Percentiles rank a stretch among this genome's conserved stretches.
These are phyloP conservation scores for Candida sanyaensis DNA, from an alignment of 1,139 yeast genomes.

Conservation along the genomic window DNA sequence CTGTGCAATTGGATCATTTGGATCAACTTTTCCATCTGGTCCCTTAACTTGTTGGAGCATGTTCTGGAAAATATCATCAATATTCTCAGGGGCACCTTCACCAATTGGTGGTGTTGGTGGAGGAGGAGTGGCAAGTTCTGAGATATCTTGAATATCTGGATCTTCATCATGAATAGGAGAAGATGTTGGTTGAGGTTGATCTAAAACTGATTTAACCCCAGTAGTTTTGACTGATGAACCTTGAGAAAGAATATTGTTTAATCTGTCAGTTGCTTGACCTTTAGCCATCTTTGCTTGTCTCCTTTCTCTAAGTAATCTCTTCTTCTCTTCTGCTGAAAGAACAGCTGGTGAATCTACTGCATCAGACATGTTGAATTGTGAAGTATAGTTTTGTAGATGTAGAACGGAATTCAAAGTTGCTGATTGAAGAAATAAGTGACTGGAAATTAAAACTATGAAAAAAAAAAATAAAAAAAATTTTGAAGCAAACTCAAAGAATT, in stretches of 20 bases:
- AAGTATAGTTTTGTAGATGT: too few relatives aligned
- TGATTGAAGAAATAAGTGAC: neutral
- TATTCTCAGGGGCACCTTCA: constrained; percentile 17
- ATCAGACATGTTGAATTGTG: constrained; percentile 11
- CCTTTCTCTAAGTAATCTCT: constrained; percentile 62
- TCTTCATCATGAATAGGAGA: constrained; percentile 25
- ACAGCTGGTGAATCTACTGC: constrained; percentile 23
- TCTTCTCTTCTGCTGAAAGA: constrained; percentile 62
- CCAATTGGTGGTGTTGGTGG: constrained; percentile 14
- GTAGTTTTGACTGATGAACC: constrained; percentile 41
- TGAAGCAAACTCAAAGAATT: neutral
- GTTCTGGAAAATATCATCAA: constrained; percentile 38
- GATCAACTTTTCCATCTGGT: constrained; percentile 9
- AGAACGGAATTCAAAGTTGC: neutral
- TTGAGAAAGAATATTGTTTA: constrained; percentile 47
- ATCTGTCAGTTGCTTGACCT: constrained; percentile 57
- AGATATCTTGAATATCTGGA: constrained; percentile 32
- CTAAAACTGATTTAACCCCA: constrained; percentile 38
- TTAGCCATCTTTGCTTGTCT: constrained; percentile 67
- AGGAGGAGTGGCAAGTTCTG: constrained; percentile 12
- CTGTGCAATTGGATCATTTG: constrained; percentile 29
- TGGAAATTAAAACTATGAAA: neutral
- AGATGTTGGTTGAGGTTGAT: constrained; percentile 15
- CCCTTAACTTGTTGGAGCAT: constrained; percentile 21
- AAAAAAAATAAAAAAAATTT: neutral